Conservation (phyloP, 495 filamentous ascomycete species). For the Pseudoneurospora amorphoporcata region DNA sequence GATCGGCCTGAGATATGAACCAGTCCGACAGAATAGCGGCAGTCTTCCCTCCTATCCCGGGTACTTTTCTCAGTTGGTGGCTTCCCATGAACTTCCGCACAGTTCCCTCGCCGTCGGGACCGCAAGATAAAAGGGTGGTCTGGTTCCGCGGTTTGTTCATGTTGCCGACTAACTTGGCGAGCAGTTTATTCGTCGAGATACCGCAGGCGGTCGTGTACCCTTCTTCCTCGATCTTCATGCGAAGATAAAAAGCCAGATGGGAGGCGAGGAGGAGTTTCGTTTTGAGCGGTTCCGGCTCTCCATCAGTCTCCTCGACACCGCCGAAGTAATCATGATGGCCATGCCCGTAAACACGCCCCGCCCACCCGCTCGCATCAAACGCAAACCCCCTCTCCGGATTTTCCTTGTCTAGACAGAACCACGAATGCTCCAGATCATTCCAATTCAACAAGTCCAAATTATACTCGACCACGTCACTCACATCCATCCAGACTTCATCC, state of each 20-base stretch:
- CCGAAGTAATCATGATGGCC: not conserved
- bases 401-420: conserved; percentile 63
- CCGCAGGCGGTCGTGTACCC: conserved; percentile 85
- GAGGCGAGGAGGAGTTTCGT: conserved; percentile 56
- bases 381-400: conserved; percentile 73
- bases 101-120: conserved; percentile 41
- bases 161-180: conserved; percentile 77
- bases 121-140: conserved; percentile 54
- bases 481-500: conserved; percentile 70
- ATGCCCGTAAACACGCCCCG: conserved; percentile 19
- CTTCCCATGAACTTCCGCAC: conserved; percentile 60
- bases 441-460: conserved; percentile 62
- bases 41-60: conserved; percentile 75
- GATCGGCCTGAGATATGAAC: conserved; percentile 36
- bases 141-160: conserved; percentile 78
- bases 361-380: conserved; percentile 57
- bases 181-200: conserved; percentile 72
- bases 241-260: conserved; percentile 64
- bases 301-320: not conserved
- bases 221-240: conserved; percentile 59
- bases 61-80: conserved; percentile 71
- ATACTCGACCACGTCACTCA: conserved; percentile 75
- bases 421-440: conserved; percentile 54
- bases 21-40: conserved; percentile 57
- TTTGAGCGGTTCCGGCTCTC: conserved; percentile 20